Base-by-base conservation (phyloP, 2,329 filamentous ascomycete genomes). In the Aspergillus awamori region DNA sequence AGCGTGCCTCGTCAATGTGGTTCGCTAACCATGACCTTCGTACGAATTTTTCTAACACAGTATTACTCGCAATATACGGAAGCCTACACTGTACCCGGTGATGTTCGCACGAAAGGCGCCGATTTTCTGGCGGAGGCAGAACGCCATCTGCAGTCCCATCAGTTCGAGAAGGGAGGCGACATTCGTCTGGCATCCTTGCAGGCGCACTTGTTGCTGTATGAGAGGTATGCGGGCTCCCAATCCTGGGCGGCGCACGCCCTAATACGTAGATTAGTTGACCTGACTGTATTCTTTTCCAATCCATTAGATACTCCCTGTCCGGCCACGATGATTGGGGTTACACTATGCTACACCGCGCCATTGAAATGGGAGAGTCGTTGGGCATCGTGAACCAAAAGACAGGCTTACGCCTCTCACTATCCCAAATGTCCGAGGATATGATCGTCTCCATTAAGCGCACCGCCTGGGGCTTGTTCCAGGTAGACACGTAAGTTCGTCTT, bases 21-120 rank as follows among this genome's bases (percentile, higher is more conserved):
- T 5, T 20, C 20, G 20, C 20, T 20, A 20, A 20, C 20, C 20
- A 20, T 20, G 20, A 20, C 20, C 20, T 20, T 20, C 20, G 20
- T 20, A 20, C 20, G 20, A 20, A 20, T 20, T 20, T 20, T 20
- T 20, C 20, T 20, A 20, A 20, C 2, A 20, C 20, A 20, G 20
- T 63, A 67, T 43, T 73, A 69, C 33, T 72, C 69, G 1, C 68
- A 72, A 26, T 72, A 70, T 20, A 68, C 70, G n/a, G 69, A 72
- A 53, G 62, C 68, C 4, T 72, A 72, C 53, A 63, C 59, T 2
- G 47, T 69, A 4, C 66, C 71, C 0, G 70, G 70, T 1, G 71
- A 72, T 54, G 57, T 72, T 10, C 63, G 63, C 17, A 71, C 66
- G 4, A 72, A 70, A 48, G 69, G 71, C 2, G 57, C 60, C 22